Conservation (phyloP, 768 basidiomycete genomes). For the Kwoniella shandongensis region DNA sequence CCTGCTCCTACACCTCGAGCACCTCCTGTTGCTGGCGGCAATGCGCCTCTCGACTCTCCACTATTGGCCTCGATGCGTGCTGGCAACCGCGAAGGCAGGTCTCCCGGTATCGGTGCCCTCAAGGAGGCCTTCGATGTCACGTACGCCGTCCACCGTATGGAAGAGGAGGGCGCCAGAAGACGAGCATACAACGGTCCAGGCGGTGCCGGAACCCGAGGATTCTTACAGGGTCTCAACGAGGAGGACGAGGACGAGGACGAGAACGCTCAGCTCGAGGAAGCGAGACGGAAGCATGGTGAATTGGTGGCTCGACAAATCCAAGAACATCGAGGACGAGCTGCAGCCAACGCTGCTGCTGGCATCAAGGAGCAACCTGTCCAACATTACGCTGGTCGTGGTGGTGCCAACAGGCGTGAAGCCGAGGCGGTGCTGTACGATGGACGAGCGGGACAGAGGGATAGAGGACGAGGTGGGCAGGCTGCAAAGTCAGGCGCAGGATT, state of each 20-base stretch:
- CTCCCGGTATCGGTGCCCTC: constrained; percentile 86
- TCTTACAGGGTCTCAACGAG: constrained; percentile 84
- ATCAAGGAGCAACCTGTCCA: constrained; percentile 48
- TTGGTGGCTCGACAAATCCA: constrained; percentile 55
- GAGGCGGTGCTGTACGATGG: constrained; percentile 62
- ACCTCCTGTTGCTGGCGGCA: constrained; percentile 44
- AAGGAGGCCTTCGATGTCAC: constrained; percentile 99
- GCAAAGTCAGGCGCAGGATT: constrained; percentile 56
- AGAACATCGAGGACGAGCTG: constrained; percentile 53
- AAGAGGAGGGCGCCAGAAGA: constrained; percentile 89
- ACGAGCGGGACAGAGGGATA: constrained; percentile 70
- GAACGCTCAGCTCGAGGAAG: constrained; percentile 60
- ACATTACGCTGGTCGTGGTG: constrained; percentile 56
- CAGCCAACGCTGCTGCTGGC: constrained; percentile 51
- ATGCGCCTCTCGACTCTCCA: constrained; percentile 78
- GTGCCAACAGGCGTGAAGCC: constrained; percentile 56
- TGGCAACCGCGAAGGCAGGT: constrained; percentile 71
- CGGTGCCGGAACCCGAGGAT: constrained; percentile 73
- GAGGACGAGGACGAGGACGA: constrained; percentile 76
- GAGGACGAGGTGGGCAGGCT: constrained; percentile 52
- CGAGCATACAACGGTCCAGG: constrained; percentile 76
- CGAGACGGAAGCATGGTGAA: constrained; percentile 55
- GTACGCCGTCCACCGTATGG: constrained; percentile 98
- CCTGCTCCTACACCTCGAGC: constrained; percentile 56
- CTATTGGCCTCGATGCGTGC: constrained; percentile 77